Evolutionary conservation across 2,329 filamentous ascomycete genomes (phyloP).

Genomic region (Fusarium nanum): DNA sequence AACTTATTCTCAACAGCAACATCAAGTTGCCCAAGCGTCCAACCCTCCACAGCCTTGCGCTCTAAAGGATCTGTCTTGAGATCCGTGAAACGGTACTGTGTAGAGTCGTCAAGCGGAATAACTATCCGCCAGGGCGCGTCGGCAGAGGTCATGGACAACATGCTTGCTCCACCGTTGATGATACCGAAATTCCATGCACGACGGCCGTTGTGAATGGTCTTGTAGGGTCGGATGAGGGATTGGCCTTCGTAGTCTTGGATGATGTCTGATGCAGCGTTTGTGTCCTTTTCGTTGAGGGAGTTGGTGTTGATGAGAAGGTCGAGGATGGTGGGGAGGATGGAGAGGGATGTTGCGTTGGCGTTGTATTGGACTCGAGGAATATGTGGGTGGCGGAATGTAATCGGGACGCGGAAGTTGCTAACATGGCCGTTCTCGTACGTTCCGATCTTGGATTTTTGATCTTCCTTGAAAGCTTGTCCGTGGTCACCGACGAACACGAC

Average conservation of each 20-base stretch:
- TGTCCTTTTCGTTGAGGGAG: constrained; percentile 47
- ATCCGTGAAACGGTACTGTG: constrained; percentile 52
- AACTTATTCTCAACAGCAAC: constrained; percentile 37
- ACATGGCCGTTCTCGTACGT: constrained; percentile 52
- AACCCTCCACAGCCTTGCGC: constrained; percentile 43
- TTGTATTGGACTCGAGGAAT: constrained; percentile 49
- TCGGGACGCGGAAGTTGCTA: constrained; percentile 50
- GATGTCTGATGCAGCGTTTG: constrained; percentile 45
- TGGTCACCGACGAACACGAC: constrained; percentile 52
- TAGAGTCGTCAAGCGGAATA: constrained; percentile 48
- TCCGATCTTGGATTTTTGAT: constrained; percentile 44
- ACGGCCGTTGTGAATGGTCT: constrained; percentile 40
- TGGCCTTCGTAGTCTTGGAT: constrained; percentile 52
- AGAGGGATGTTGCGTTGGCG: constrained; percentile 48
- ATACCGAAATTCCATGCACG: constrained; percentile 52
- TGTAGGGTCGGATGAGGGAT: constrained; percentile 49
- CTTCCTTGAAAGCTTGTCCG: constrained; percentile 52
- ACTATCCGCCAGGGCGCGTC: constrained; percentile 50
- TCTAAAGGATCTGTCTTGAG: constrained; percentile 48
- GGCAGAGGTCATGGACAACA: constrained; percentile 49
- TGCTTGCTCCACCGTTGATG: constrained; percentile 51
- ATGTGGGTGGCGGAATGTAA: constrained; percentile 50
- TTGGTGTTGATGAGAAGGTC: constrained; percentile 51
- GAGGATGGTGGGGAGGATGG: constrained; percentile 52
- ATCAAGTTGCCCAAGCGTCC: constrained; percentile 41